These are phyloP conservation scores for Knoxia roxburghii DNA, from an alignment of 257 asterid genomes.

Conservation along the genomic window DNA sequence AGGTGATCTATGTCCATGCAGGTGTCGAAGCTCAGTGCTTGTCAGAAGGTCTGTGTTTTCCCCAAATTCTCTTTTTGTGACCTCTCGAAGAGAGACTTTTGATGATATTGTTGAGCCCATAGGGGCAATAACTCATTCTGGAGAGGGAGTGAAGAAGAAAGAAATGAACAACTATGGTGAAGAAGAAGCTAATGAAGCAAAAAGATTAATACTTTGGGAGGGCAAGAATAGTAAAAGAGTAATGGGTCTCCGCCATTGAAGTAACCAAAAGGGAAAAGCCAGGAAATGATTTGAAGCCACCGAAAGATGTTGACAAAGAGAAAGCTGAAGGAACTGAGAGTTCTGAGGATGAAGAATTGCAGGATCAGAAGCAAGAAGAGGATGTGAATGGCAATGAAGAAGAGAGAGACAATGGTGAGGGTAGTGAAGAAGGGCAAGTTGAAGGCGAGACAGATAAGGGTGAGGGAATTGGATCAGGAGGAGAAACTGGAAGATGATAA, in stretches of 20 bases:
- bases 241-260: constrained; percentile 45
- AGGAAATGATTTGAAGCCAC: constrained; percentile 24
- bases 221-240: constrained; percentile 31
- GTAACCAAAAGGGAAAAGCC: constrained; percentile 19
- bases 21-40: constrained; percentile 82
- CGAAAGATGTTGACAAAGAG: constrained; percentile 25
- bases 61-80: constrained; percentile 50
- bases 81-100: constrained; percentile 72
- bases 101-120: constrained; percentile 76
- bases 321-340: constrained; percentile 38
- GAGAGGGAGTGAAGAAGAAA: constrained; percentile 22
- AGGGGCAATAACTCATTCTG: constrained; percentile 24
- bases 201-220: constrained; percentile 32
- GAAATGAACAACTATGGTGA: constrained; percentile 30
- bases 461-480: constrained; percentile 41
- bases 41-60: constrained; percentile 79
- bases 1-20: constrained; percentile 28
- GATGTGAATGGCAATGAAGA: constrained; percentile 16
- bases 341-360: constrained; percentile 48
- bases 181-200: constrained; percentile 26
- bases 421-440: constrained; percentile 23
- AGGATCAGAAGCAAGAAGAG: constrained; percentile 23
- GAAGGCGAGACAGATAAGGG: constrained; percentile 16
- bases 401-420: constrained; percentile 30
- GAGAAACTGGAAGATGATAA: constrained; percentile 44